A percentile compares a stretch with the other conserved stretches of the same genome.
Evolutionary conservation across 305 asterid species (phyloP).

Genomic region (Fraxinus sp.): DNA sequence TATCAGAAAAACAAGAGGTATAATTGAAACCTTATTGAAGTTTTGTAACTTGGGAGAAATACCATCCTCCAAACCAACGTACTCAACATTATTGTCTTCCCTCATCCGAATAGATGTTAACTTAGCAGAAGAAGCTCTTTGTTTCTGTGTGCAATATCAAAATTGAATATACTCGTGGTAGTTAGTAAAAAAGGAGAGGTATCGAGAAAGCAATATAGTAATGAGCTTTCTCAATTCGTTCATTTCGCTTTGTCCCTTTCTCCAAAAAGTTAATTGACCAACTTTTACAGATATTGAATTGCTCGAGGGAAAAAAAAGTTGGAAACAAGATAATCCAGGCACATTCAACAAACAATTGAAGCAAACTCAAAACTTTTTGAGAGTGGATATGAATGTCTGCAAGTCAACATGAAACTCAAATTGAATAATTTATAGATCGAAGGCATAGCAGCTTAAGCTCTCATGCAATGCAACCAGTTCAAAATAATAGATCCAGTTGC

Average conservation of each 20-base stretch:
- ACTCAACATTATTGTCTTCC: constrained; percentile 33
- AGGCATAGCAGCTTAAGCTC: background rate
- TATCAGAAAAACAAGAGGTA: constrained; percentile 65
- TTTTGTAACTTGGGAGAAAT: constrained; percentile 41
- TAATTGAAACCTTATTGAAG: constrained; percentile 43
- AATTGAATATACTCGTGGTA: background rate
- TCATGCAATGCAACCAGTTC: background rate
- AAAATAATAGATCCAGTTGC: background rate
- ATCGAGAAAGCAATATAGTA: background rate
- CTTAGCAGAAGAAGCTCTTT: constrained; percentile 30
- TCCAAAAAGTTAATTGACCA: background rate
- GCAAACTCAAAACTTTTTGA: background rate
- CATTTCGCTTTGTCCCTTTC: background rate
- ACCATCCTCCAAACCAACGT: constrained; percentile 36
- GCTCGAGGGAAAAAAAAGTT: background rate
- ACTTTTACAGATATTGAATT: background rate
- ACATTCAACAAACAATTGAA: background rate
- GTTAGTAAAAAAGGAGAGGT: background rate
- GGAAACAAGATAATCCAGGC: background rate
- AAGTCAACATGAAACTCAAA: background rate
- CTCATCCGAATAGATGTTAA: constrained; percentile 33
- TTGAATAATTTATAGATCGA: background rate
- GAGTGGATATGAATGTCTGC: background rate
- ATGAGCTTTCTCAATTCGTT: background rate
- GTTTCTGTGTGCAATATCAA: constrained; percentile 36